Conservation (phyloP, 305 asterid genomes). For the Rubia balearica region DNA sequence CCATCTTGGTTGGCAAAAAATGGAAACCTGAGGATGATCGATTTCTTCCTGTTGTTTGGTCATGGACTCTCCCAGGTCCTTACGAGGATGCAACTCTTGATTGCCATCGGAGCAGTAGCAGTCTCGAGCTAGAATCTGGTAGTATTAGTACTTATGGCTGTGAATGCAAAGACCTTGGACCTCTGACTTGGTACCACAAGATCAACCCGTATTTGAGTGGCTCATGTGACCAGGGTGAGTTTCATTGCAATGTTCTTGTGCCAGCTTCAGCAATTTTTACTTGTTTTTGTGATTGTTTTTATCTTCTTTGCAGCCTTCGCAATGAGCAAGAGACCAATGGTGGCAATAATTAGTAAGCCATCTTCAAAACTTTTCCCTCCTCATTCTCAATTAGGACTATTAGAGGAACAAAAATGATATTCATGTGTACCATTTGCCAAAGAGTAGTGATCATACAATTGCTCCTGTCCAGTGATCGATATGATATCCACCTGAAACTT, state of each 20-base stretch:
- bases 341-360: not conserved
- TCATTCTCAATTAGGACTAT: not conserved
- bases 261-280: not conserved
- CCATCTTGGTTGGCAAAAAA: not conserved
- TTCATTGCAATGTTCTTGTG: not conserved
- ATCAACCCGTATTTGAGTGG: slow-evolving; percentile 5
- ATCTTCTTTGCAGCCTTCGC: not conserved
- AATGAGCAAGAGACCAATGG: not conserved
- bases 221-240: slow-evolving; percentile 1
- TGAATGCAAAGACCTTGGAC: not conserved
- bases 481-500: not conserved
- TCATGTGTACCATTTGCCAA: too few relatives aligned
- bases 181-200: not conserved
- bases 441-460: too few relatives aligned
- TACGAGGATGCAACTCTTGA: not conserved
- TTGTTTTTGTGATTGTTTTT: not conserved
- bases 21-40: not conserved
- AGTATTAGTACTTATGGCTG: not conserved
- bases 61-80: slow-evolving; percentile 3
- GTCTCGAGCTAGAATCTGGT: not conserved
- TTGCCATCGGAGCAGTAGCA: not conserved
- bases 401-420: not conserved
- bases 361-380: not conserved
- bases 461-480: not conserved
- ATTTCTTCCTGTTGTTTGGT: slow-evolving; percentile 3